phyloP scores from a whole-genome alignment of 805 yeast species.

The Wickerhamomyces subpelliculosus region DNA sequence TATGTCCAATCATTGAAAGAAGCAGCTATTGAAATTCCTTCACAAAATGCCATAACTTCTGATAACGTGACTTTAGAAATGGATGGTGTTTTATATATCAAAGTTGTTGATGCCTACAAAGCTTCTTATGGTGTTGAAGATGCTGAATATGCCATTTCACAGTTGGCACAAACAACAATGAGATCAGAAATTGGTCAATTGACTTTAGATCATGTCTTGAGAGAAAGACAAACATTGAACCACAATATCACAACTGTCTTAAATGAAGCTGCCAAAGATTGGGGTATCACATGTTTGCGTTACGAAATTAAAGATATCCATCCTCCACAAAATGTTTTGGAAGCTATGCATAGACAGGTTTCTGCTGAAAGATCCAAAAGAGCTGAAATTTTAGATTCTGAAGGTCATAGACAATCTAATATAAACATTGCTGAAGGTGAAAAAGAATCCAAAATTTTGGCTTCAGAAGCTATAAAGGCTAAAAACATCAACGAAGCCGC shows the following conservation, averaged over 20 bases:
- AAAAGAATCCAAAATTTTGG: constrained; percentile 59
- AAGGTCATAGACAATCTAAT: constrained; percentile 72
- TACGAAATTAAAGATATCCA: constrained; percentile 86
- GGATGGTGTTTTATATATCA: constrained; percentile 77
- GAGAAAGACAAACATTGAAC: constrained; percentile 70
- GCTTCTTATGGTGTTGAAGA: constrained; percentile 88
- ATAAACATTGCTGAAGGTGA: constrained; percentile 84
- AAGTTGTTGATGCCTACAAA: constrained; percentile 74
- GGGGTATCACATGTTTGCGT: constrained; percentile 82
- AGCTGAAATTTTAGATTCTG: constrained; percentile 82
- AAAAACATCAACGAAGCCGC: constrained; percentile 60
- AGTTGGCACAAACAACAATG: constrained; percentile 88
- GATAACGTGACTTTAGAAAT: constrained; percentile 81
- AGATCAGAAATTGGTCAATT: constrained; percentile 82
- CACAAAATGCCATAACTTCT: constrained; percentile 78
- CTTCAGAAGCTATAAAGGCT: constrained; percentile 65
- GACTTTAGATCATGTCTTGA: constrained; percentile 69
- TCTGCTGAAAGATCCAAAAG: constrained; percentile 81
- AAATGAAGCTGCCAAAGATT: constrained; percentile 76
- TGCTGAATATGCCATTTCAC: constrained; percentile 77
- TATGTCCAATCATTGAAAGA: constrained; percentile 82
- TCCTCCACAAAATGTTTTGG: constrained; percentile 79
- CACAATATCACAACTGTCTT: constrained; percentile 68
- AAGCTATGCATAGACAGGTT: constrained; percentile 89
- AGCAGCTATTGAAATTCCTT: constrained; percentile 77